Evolutionary conservation across 371 early-diverging fungal genomes (phyloP).

Genomic region (Mucor mucedo): DNA sequence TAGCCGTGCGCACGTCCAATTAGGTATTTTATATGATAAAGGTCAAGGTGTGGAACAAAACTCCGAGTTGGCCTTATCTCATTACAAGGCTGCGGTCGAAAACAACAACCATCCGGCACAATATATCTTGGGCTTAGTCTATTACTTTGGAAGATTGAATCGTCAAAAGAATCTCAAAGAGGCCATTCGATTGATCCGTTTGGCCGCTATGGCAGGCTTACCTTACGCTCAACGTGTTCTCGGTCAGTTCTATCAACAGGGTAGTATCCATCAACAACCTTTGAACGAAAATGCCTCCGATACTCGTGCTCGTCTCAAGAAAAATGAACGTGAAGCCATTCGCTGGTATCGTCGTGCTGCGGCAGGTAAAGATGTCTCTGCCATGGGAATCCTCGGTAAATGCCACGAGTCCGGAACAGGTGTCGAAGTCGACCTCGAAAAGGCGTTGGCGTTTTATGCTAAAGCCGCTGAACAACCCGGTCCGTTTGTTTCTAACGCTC

Average conservation of each 20-base stretch:
- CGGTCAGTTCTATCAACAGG: slow-evolving; percentile 49
- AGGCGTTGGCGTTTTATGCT: slow-evolving; percentile 73
- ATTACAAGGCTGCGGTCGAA: slow-evolving; percentile 47
- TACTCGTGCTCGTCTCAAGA: slow-evolving; percentile 17
- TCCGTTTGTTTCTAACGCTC: slow-evolving; percentile 48
- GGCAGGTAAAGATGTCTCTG: slow-evolving; percentile 63
- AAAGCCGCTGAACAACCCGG: slow-evolving; percentile 59
- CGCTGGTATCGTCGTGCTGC: slow-evolving; percentile 73
- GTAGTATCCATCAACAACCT: slow-evolving; percentile 9
- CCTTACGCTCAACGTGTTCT: slow-evolving; percentile 51
- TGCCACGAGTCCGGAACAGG: slow-evolving; percentile 77
- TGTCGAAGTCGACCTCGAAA: slow-evolving; percentile 51
- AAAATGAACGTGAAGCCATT: slow-evolving; percentile 58
- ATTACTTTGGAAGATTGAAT: slow-evolving; percentile 42
- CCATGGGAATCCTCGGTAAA: slow-evolving; percentile 75
- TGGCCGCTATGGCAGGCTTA: slow-evolving; percentile 45
- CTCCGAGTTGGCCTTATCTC: slow-evolving; percentile 34
- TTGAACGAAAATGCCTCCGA: slow-evolving; percentile 35
- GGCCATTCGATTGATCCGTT: slow-evolving; percentile 40
- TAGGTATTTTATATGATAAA: slow-evolving; percentile 51
- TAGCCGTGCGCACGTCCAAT: slow-evolving; percentile 45
- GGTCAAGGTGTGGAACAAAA: slow-evolving; percentile 40
- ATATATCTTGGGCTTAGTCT: slow-evolving; percentile 47
- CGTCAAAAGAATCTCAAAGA: slow-evolving; percentile 35
- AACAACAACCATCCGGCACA: slow-evolving; percentile 44